phyloP scores from a whole-genome alignment of 129 eudicot genomes.

The Lactuca saligna region DNA sequence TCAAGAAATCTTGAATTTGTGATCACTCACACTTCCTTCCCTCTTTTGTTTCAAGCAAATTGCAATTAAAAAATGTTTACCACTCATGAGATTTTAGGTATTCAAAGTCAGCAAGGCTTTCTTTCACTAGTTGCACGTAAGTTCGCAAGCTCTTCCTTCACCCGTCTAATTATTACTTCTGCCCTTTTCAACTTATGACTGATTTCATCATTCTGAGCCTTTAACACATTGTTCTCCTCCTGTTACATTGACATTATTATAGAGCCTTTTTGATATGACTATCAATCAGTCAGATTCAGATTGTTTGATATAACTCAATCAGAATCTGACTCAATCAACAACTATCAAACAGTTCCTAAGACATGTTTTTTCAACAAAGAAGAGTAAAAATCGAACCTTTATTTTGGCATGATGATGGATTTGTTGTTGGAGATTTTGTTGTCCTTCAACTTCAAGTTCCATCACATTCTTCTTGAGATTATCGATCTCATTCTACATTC shows the following conservation, averaged over 20 bases:
- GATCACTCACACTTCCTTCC: too few species aligned
- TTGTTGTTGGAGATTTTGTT: conserved; percentile 82
- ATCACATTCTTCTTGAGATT: conserved; percentile 50
- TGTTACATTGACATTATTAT: conserved; percentile 28
- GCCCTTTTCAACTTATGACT: conserved; percentile 46
- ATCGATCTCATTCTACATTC: conserved; percentile 51
- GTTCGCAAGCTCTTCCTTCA: conserved; percentile 58
- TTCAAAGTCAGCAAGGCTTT: conserved; percentile 31
- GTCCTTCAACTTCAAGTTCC: conserved; percentile 71
- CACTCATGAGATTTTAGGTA: too few species aligned
- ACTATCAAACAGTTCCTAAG: too few species aligned
- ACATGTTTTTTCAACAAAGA: neutral
- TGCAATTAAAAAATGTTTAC: neutral
- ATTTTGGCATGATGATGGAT: conserved; percentile 85
- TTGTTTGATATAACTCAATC: too few species aligned
- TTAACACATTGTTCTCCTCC: conserved; percentile 77
- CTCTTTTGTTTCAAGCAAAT: too few species aligned
- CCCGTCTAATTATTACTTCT: conserved; percentile 48
- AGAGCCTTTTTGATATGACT: too few species aligned
- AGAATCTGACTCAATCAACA: too few species aligned
- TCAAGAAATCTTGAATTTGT: conserved; percentile 33
- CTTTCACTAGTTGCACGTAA: conserved; percentile 50
- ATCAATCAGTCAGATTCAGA: too few species aligned
- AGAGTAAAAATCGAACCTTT: conserved; percentile 42
- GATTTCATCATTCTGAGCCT: conserved; percentile 63